Conservation (phyloP, 345 rosid genomes). For the Acer campestre region DNA sequence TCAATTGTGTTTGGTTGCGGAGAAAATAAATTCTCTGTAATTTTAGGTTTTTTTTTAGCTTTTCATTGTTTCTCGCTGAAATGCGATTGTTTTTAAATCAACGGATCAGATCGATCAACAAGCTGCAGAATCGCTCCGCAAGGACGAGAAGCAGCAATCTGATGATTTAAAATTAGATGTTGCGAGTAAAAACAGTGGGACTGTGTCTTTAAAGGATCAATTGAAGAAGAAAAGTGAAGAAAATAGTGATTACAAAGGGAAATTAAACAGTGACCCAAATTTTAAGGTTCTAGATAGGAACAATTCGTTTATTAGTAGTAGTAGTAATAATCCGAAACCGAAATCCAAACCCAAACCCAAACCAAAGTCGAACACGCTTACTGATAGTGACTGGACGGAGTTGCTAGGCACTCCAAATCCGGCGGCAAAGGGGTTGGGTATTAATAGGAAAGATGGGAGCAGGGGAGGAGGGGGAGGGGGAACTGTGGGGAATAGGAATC, state of each 20-base stretch:
- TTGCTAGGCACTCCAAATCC: constrained; percentile 58
- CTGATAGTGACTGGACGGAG: constrained; percentile 91
- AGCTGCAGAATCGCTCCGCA: constrained; percentile 89
- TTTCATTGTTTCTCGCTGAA: constrained; percentile 18
- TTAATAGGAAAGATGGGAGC: constrained; percentile 50
- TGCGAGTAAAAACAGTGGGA: constrained; percentile 50
- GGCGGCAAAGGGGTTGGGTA: constrained; percentile 28
- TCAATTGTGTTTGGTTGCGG: constrained; percentile 12
- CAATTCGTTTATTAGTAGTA: constrained; percentile 15
- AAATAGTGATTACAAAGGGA: constrained; percentile 42
- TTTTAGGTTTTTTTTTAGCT: neutral
- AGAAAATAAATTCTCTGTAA: neutral
- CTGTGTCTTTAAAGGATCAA: constrained; percentile 82
- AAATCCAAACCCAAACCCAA: constrained; percentile 37
- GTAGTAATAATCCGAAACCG: neutral
- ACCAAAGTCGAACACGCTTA: constrained; percentile 29
- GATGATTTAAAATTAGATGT: constrained; percentile 48
- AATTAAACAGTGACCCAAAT: constrained; percentile 47
- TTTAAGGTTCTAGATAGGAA: constrained; percentile 17
- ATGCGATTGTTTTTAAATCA: constrained; percentile 19
- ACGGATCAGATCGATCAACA: constrained; percentile 83
- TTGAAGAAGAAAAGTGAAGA: constrained; percentile 59
- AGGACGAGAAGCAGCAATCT: constrained; percentile 63
- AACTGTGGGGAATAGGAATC: constrained; percentile 42
- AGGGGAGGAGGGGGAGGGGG: constrained; percentile 47